Evolutionary conservation across 768 basidiomycete genomes (phyloP).

Genomic region (Cantharellus cinnabarinus): DNA sequence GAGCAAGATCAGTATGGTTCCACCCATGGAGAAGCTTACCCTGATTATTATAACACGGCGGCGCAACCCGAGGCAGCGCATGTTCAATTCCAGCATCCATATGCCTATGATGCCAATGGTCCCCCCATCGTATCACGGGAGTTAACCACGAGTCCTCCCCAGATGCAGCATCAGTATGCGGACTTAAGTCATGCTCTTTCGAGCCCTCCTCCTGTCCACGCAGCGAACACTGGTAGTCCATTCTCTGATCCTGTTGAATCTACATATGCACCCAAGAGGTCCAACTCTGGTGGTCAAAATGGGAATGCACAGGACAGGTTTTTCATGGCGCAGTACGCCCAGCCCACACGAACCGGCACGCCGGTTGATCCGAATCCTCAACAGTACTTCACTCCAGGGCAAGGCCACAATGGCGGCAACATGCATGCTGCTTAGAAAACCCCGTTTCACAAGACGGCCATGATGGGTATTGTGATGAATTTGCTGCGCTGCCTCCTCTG

Average conservation of each 20-base stretch:
- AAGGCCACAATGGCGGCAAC: too few relatives aligned
- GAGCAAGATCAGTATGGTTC: too few relatives aligned
- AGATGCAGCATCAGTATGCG: not conserved
- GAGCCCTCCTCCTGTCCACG: not conserved
- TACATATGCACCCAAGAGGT: not conserved
- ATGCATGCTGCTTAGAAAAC: too few relatives aligned
- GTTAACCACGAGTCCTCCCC: not conserved
- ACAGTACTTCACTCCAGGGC: slow-evolving; percentile 8
- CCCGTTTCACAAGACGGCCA: too few relatives aligned
- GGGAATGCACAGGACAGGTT: not conserved
- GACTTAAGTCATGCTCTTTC: not conserved
- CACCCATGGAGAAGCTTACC: not conserved
- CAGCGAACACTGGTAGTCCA: not conserved
- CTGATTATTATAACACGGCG: not conserved
- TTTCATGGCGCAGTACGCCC: not conserved
- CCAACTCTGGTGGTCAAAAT: not conserved
- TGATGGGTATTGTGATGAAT: too few relatives aligned
- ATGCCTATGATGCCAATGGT: not conserved
- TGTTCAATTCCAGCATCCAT: not conserved
- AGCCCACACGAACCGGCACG: slow-evolving; percentile 8
- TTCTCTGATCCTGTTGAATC: not conserved
- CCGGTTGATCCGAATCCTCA: slow-evolving; percentile 11
- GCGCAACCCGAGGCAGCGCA: not conserved
- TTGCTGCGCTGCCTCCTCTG: too few relatives aligned
- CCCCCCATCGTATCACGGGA: not conserved